Conservation (phyloP, 805 yeast species). For the Saturnispora galanensis region DNA sequence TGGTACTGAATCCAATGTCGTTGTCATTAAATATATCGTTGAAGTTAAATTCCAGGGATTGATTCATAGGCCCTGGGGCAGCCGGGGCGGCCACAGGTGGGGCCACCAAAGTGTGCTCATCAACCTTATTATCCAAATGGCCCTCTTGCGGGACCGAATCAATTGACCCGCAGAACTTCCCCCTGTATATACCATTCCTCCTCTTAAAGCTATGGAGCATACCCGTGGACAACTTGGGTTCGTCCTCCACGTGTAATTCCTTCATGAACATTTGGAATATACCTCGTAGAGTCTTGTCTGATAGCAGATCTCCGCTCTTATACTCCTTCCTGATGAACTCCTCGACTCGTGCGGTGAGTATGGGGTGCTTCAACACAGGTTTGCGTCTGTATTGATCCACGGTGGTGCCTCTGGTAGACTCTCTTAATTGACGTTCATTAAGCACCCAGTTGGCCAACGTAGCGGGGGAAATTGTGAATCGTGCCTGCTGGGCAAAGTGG, state of each 20-base stretch:
- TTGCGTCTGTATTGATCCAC: conserved; percentile 21
- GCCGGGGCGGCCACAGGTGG: no score
- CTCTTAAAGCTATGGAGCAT: conserved; percentile 28
- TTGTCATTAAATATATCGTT: conserved; percentile 23
- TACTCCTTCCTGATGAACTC: conserved; percentile 14
- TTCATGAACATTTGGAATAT: conserved; percentile 12
- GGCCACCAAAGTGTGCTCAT: no score
- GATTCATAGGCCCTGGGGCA: background rate
- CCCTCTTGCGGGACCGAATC: background rate
- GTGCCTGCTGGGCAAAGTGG: conserved; percentile 16
- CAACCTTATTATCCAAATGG: background rate
- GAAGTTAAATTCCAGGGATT: conserved; percentile 17
- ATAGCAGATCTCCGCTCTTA: conserved; percentile 15
- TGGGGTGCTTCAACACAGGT: conserved; percentile 28
- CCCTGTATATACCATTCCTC: conserved; percentile 20
- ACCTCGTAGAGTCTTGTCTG: conserved; percentile 22
- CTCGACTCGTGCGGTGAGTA: conserved; percentile 26
- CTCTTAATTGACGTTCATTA: conserved; percentile 20
- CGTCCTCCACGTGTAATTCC: conserved; percentile 18
- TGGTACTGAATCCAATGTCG: conserved; percentile 28
- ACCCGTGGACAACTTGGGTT: conserved; percentile 25
- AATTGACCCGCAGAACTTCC: conserved; percentile 6
- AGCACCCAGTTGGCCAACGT: conserved; percentile 28
- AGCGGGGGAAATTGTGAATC: conserved; percentile 28
- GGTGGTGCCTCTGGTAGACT: conserved; percentile 20